These are phyloP conservation scores for Pyrus betulifolia DNA, from an alignment of 306 rosid species.

Conservation along the genomic window DNA sequence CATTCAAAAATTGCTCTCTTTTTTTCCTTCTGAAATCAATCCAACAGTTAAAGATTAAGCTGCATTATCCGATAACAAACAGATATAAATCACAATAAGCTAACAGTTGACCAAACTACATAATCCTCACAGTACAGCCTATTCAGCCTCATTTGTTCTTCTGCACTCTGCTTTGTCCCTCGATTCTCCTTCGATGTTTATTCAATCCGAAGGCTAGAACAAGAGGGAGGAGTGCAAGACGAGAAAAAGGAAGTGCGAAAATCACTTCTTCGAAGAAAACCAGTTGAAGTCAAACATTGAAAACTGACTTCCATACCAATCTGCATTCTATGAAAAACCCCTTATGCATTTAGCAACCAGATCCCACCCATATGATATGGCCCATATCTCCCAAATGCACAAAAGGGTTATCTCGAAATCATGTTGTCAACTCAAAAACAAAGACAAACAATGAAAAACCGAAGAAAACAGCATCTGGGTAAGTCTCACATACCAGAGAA, in stretches of 20 bases:
- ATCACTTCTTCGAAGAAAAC: not conserved
- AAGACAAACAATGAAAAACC: not conserved
- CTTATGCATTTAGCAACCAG: slow-evolving; percentile 2
- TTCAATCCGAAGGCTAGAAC: not conserved
- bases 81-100: not conserved
- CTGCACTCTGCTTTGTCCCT: not conserved
- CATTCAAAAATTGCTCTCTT: not conserved
- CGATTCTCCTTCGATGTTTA: not conserved
- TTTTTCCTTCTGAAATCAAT: not conserved
- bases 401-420: slow-evolving; percentile 10
- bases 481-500: slow-evolving; percentile 43
- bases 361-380: not conserved
- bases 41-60: not conserved
- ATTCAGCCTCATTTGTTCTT: not conserved
- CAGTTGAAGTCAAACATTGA: not conserved
- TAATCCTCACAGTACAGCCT: no score
- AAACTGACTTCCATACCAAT: slow-evolving; percentile 2
- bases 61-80: not conserved
- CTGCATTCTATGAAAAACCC: not conserved
- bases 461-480: slow-evolving; percentile 20
- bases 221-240: not conserved
- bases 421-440: slow-evolving; percentile 3
- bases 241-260: not conserved
- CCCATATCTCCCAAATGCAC: not conserved
- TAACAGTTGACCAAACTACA: not conserved